Evolutionary conservation across 2,329 filamentous ascomycete species (phyloP).

Genomic region (Rhinocladiella mackenziei): DNA sequence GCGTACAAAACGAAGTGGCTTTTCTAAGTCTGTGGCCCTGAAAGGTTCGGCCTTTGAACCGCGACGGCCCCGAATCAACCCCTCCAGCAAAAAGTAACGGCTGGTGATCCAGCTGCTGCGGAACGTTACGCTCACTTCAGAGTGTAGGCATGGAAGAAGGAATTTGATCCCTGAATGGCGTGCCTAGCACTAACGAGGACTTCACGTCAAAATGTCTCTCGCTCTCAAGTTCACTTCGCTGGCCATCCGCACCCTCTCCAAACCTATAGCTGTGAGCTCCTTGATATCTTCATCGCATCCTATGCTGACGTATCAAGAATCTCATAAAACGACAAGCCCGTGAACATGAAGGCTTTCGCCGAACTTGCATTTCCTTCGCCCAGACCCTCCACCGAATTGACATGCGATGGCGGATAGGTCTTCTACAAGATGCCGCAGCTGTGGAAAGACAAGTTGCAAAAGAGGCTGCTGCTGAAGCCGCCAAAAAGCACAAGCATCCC

Average conservation of each 20-base stretch:
- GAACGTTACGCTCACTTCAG: too few species aligned
- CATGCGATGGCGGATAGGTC: slow-evolving; percentile 63
- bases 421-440: slow-evolving; percentile 59
- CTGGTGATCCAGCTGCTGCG: too few species aligned
- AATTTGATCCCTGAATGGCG: not conserved
- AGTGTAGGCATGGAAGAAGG: too few species aligned
- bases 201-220: slow-evolving; percentile 34
- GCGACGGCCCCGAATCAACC: too few species aligned
- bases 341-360: slow-evolving; percentile 64
- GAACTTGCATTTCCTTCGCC: slow-evolving; percentile 58
- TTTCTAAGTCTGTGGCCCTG: too few species aligned
- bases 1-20: too few species aligned
- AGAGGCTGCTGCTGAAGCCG: slow-evolving; percentile 51
- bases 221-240: slow-evolving; percentile 65
- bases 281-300: not conserved
- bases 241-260: slow-evolving; percentile 61
- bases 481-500: slow-evolving; percentile 51
- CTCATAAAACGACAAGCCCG: slow-evolving; percentile 64
- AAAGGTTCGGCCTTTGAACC: too few species aligned
- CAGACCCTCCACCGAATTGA: slow-evolving; percentile 63
- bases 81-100: too few species aligned
- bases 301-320: slow-evolving; percentile 47
- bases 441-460: slow-evolving; percentile 42
- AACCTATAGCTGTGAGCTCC: slow-evolving; percentile 60
- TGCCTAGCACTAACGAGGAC: not conserved